Percentiles rank a stretch among this genome's conserved stretches.
phyloP scores from a whole-genome alignment of 257 asterid genomes.

The Mitragyna speciosa region DNA sequence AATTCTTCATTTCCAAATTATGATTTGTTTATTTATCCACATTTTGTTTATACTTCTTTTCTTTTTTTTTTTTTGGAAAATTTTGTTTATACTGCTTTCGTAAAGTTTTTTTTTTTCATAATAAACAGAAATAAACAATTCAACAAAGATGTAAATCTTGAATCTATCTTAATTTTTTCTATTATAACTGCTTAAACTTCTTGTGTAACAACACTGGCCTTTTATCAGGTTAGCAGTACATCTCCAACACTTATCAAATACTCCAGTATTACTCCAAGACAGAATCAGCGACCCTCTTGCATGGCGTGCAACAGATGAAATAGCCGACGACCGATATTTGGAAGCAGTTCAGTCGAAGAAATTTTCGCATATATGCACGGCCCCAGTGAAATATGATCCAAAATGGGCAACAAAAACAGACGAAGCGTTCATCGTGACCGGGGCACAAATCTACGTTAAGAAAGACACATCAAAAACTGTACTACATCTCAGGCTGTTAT shows the following conservation, averaged over 20 bases:
- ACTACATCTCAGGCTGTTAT: constrained; percentile 62
- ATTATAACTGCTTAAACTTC: background rate
- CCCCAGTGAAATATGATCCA: constrained; percentile 64
- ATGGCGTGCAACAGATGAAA: constrained; percentile 67
- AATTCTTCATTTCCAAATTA: background rate
- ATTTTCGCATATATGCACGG: constrained; percentile 73
- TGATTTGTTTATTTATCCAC: background rate
- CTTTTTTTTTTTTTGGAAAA: background rate
- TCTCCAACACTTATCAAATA: constrained; percentile 61
- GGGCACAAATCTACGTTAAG: constrained; percentile 69
- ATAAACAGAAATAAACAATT: background rate
- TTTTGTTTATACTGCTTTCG: too few relatives aligned
- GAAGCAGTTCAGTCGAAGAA: constrained; percentile 76
- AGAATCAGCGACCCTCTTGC: constrained; percentile 20
- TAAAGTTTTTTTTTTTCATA: background rate
- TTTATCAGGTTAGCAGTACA: constrained; percentile 64
- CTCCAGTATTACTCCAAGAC: constrained; percentile 54
- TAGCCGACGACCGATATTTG: constrained; percentile 43
- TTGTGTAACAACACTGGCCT: background rate
- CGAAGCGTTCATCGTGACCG: constrained; percentile 69
- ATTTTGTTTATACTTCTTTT: background rate
- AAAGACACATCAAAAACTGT: constrained; percentile 41
- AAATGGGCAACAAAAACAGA: constrained; percentile 39
- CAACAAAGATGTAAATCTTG: background rate
- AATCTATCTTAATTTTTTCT: background rate